These are phyloP conservation scores for Candida adriatica DNA, from an alignment of 805 yeast genomes.

Conservation along the genomic window DNA sequence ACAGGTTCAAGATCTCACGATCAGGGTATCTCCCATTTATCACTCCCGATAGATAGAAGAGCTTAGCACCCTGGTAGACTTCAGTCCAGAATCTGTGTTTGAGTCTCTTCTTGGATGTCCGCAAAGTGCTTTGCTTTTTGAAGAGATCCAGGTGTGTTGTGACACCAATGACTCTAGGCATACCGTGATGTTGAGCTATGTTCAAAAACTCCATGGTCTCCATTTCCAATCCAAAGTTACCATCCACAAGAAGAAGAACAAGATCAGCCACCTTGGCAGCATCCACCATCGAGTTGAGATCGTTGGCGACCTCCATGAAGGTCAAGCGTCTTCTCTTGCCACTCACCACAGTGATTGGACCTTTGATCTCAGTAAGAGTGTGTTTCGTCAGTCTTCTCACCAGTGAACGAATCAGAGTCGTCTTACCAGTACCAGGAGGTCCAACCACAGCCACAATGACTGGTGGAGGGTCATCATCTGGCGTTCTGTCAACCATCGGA, in stretches of 20 bases:
- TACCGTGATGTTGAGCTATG: conserved; percentile 96
- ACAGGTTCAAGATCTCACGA: conserved; percentile 84
- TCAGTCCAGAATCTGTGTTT: conserved; percentile 98
- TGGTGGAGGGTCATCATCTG: conserved; percentile 97
- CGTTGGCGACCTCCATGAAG: conserved; percentile 88
- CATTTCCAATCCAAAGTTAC: conserved; percentile 98
- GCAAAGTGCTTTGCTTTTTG: conserved; percentile 79
- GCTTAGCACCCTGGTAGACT: conserved; percentile 95
- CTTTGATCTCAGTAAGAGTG: conserved; percentile 77
- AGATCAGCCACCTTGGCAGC: conserved; percentile 93
- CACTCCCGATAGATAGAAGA: conserved; percentile 91
- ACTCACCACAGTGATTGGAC: conserved; percentile 94
- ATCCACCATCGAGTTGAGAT: conserved; percentile 92
- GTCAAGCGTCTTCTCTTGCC: conserved; percentile 92
- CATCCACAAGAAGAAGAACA: conserved; percentile 84
- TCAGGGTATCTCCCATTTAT: conserved; percentile 97
- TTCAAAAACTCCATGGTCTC: conserved; percentile 98
- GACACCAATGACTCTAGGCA: conserved; percentile 94
- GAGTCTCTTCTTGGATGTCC: conserved; percentile 85
- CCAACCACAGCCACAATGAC: conserved; percentile 95
- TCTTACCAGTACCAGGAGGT: conserved; percentile 97
- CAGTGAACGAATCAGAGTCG: conserved; percentile 84
- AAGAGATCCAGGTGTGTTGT: conserved; percentile 94
- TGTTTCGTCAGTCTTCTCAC: conserved; percentile 86
- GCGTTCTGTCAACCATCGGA: conserved; percentile 96